Conservation (phyloP, 1,284 basidiomycete species). For the Fomitopsis palustris region DNA sequence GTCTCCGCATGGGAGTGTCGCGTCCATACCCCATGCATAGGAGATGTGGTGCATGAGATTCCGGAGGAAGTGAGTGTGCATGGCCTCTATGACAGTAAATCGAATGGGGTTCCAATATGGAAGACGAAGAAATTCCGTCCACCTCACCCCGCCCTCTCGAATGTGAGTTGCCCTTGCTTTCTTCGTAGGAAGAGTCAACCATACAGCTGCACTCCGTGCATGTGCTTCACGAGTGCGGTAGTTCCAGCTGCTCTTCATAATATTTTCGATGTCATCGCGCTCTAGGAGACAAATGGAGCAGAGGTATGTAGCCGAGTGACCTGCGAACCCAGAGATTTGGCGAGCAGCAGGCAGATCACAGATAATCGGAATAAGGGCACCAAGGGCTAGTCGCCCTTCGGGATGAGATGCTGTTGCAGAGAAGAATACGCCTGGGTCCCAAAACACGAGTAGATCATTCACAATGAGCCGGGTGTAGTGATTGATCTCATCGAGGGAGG, state of each 20-base stretch:
- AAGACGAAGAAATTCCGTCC: slow-evolving; percentile 23
- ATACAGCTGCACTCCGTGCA: slow-evolving; percentile 17
- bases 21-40: slow-evolving; percentile 26
- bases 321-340: slow-evolving; percentile 31
- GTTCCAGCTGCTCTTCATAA: slow-evolving; percentile 21
- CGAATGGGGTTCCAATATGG: slow-evolving; percentile 34
- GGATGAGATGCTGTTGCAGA: slow-evolving; percentile 23
- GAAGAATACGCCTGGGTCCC: slow-evolving; percentile 28
- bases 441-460: slow-evolving; percentile 29
- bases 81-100: slow-evolving; percentile 30
- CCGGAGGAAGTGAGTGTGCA: slow-evolving; percentile 32
- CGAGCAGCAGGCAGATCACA: slow-evolving; percentile 34
- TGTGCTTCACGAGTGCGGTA: slow-evolving; percentile 14
- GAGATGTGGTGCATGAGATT: slow-evolving; percentile 23
- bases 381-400: slow-evolving; percentile 22
- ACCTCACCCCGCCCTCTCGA: slow-evolving; percentile 20
- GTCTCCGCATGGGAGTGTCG: neutral
- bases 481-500: slow-evolving; percentile 31
- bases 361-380: slow-evolving; percentile 25
- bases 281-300: slow-evolving; percentile 31
- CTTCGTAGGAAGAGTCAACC: slow-evolving; percentile 3
- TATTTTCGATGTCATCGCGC: slow-evolving; percentile 25
- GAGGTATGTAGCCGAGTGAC: slow-evolving; percentile 21
- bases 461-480: slow-evolving; percentile 32
- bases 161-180: neutral